Percentiles rank a stretch among this genome's conserved stretches.
phyloP scores from a whole-genome alignment of 352 stramenopile genomes.

The Plasmopara halstedii region DNA sequence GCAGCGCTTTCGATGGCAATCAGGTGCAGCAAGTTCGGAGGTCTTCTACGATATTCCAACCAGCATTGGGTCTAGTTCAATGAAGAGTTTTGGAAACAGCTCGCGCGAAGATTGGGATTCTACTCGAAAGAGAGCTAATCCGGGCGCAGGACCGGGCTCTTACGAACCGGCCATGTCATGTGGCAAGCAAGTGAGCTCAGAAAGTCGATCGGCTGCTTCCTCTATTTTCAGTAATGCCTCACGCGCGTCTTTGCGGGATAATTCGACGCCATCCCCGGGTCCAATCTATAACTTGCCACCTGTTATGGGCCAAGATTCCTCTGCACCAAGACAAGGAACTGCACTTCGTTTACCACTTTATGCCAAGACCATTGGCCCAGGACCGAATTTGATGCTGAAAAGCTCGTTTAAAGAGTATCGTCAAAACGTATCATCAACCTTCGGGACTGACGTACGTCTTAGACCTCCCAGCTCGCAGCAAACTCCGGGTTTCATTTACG shows the following conservation, averaged over 20 bases:
- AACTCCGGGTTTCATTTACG: conserved; percentile 62
- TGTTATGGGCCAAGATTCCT: conserved; percentile 28
- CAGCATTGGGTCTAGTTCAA: conserved; percentile 39
- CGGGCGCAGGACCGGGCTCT: conserved; percentile 57
- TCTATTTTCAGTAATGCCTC: conserved; percentile 64
- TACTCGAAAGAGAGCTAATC: conserved; percentile 45
- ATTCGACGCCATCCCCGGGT: conserved; percentile 57
- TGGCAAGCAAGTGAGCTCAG: conserved; percentile 48
- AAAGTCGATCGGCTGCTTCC: conserved; percentile 34
- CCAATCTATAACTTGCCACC: conserved; percentile 69
- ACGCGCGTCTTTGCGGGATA: conserved; percentile 32
- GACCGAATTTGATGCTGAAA: conserved; percentile 57
- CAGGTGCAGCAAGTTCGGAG: conserved; percentile 39
- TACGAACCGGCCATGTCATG: conserved; percentile 57
- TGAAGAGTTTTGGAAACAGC: conserved; percentile 75
- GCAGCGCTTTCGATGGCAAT: conserved; percentile 68
- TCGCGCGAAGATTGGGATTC: conserved; percentile 77
- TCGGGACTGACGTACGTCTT: conserved; percentile 57
- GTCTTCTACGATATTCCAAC: conserved; percentile 66
- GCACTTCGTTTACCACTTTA: conserved; percentile 44
- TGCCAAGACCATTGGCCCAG: conserved; percentile 45
- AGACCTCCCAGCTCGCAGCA: conserved; percentile 15
- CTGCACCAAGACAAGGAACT: conserved; percentile 55
- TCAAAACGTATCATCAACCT: conserved; percentile 52
- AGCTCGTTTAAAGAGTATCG: conserved; percentile 38